phyloP scores from a whole-genome alignment of 106 monocot species.

The Amphibolis antarctica region DNA sequence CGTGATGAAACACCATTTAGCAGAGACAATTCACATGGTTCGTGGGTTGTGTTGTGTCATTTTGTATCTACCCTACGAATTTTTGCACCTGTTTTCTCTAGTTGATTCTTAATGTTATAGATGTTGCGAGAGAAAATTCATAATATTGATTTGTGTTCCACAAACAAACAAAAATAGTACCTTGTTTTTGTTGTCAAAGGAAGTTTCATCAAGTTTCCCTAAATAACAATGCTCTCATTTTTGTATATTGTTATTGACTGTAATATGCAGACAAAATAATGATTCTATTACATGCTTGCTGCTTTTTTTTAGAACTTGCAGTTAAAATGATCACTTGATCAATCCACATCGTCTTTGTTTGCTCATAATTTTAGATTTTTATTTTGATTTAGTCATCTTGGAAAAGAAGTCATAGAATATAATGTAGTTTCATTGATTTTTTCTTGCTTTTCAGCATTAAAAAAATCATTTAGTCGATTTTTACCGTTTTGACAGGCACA shows the following conservation, averaged over 20 bases:
- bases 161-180: no score
- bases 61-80: background rate
- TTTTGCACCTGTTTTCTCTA: background rate
- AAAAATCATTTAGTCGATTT: background rate
- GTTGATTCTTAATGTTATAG: no score
- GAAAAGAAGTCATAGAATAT: no score
- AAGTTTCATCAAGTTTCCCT: no score
- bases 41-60: slow-evolving; percentile 4
- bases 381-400: no score
- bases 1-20: slow-evolving; percentile 96
- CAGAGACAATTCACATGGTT: slow-evolving; percentile 89
- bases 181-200: no score
- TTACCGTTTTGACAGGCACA: slow-evolving; percentile 37
- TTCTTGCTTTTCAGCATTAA: background rate
- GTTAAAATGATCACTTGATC: no score
- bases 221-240: no score
- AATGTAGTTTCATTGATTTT: background rate
- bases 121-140: background rate
- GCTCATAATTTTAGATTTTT: background rate
- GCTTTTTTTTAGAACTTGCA: no score
- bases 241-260: no score
- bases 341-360: background rate
- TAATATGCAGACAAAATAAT: no score
- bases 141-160: background rate
- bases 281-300: no score